Evolutionary conservation across 805 yeast genomes (phyloP), one percentile per base, ranked within the genome.

Genomic region (Metschnikowia vanudenii): DNA sequence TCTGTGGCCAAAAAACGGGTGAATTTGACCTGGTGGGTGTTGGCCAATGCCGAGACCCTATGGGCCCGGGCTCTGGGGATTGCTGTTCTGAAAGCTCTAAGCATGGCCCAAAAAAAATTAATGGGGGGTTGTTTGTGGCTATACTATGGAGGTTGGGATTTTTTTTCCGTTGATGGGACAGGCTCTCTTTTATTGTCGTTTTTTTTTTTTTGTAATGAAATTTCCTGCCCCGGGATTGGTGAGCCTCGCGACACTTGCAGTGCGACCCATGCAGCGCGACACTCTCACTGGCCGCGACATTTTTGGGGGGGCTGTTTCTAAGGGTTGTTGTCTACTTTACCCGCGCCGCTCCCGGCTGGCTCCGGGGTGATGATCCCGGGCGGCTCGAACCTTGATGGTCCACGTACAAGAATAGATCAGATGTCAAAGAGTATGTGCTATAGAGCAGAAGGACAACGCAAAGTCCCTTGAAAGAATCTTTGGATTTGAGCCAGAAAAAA

Each of bases 1-100:
- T 94, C 99, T 47, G 72, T 62, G 47, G 79, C 74, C 50, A 60
- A 59, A 26, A 50, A 47, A 51, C 69, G 65, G 50, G 53, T 31
- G 34, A 47, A 46, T 35, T 43, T 41, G 46, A 43, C 34, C 28
- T 41, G 35, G 20, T 41, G 43, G 40, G 39, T 37, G 24, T 43
- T 34, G 33, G 52, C 47, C 36, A 44, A 41, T 37, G 51, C 56
- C 54, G 59, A 63, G 42, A 67, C 66, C 56, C 58, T 60, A 49
- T 66, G 58, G 37, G 63, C 56, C 43, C 62, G 61, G 51, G 65
- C 60, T 54, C 70, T 69, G 40, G 72, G 70, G 32, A 60, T 52
- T 32, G 64, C 63, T 53, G 68, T 57, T 63, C 61, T 71, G 54
- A 71, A 67, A 53, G 74, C 74, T 62, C 73, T 71, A 58, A 70